Base-by-base conservation (phyloP, 257 asterid species). In the Mentha longifolia region DNA sequence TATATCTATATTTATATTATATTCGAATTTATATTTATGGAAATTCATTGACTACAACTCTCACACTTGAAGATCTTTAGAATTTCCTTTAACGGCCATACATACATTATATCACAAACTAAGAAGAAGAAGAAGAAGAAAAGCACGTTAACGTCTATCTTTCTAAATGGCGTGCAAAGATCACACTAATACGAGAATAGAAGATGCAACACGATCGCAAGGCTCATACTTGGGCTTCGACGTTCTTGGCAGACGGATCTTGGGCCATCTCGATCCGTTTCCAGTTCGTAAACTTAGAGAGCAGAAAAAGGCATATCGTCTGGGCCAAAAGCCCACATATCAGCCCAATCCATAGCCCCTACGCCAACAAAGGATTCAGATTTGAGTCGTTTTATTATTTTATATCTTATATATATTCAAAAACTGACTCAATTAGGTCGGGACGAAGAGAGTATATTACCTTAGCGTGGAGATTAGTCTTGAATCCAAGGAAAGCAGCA, bases 291-390 rank as follows among this genome's bases (percentile, higher is more conserved):
- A 86, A 81, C 61, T 74, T 71, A 2, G 96, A 76, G 5, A 92
- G 90, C 65, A 87, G 52, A 64, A 75, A 46, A 20, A 87, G 80
- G 13, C 96, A 88, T 19, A 71, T 54, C 35, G 80, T 79, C 69
- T 89, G 97, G 65, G 76, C 77, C 16, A 75, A 58, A 7, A 91
- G 73, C 0, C 97, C 97, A 74, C 96, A 84, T 33, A 84, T 89
- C 17, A 86, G 47, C 17, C 95, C 97, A 30, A 78, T 84, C 96
- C 96, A 91, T 17, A 91, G 68, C 7, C 97, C 97, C 96, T 85
- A 81, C 43, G 4, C 58, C 33, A 61, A 35, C 2, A 14, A 30
- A 25, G 39, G 39, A 17, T 52, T 17, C 22, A 52, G 17, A 15
- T 25, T 25, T 25, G 28, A 1, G 3, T 28, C 31, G 2, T 3